Percentiles rank a stretch among this genome's conserved stretches.
Evolutionary conservation across 345 rosid species (phyloP).

Genomic region (Trapa bicornis): DNA sequence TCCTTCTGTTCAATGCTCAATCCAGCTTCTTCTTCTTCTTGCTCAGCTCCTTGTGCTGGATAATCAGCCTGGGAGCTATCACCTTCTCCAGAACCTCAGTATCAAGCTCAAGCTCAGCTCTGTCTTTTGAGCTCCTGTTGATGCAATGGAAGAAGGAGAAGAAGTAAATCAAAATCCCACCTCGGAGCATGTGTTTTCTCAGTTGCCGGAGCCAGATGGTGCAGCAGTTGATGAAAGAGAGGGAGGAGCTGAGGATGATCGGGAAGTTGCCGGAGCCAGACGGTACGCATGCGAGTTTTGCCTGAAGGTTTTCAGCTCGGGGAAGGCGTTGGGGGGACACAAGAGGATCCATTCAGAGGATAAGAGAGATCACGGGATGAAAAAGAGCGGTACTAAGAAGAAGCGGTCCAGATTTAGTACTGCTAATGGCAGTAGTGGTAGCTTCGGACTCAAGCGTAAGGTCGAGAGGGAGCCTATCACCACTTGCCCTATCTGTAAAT

Average conservation of each 20-base stretch:
- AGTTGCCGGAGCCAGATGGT: background rate
- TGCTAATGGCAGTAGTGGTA: background rate
- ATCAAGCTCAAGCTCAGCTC: background rate
- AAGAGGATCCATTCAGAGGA: slow-evolving; percentile 27
- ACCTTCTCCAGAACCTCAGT: background rate
- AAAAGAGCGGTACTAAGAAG: background rate
- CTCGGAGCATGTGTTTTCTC: background rate
- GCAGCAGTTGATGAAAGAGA: background rate
- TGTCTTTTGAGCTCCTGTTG: background rate
- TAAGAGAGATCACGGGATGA: background rate
- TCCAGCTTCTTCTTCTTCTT: background rate
- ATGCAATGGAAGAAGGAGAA: background rate
- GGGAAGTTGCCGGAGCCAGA: background rate
- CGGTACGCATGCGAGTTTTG: slow-evolving; percentile 14
- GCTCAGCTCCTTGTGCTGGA: background rate
- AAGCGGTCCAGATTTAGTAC: too few species aligned
- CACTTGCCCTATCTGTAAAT: slow-evolving; percentile 24
- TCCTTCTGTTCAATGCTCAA: background rate
- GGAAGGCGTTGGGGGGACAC: slow-evolving; percentile 46
- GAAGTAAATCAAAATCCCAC: background rate
- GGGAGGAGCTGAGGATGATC: background rate
- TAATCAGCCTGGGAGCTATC: background rate
- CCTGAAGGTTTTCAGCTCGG: slow-evolving; percentile 30
- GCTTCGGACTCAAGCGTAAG: background rate
- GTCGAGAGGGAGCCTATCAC: background rate